Evolutionary conservation across 805 yeast species (phyloP), one percentile per base, ranked within the genome.

Genomic region (Jamesozyma piceae): DNA sequence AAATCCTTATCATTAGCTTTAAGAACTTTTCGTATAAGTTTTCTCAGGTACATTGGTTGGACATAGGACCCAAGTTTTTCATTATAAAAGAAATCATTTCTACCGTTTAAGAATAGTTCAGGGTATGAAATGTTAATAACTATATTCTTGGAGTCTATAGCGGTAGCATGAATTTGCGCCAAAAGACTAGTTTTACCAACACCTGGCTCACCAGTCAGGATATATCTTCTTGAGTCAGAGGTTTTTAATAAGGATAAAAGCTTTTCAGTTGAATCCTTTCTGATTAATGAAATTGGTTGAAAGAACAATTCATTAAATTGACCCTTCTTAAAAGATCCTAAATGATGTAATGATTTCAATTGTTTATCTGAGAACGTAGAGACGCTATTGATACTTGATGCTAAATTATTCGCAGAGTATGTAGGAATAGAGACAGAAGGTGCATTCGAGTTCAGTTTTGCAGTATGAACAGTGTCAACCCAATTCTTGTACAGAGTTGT

Each of bases 1-100:
- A 62, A 33, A 2, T 54, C 61, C 33, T 55, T 57, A 52, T 55
- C 54, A 51, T 81, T 81, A 11, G 72, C 72, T 39, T 64, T 65
- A 37, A 63, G 55, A 30, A 77, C 63, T 57, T 76, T 77, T 47
- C 68, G 66, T 46, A 85, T 57, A 58, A 85, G 71, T 38, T 72
- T 70, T 54, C 77, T 77, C 39, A 82, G 65, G 55, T 69, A 75
- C 90, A 82, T 82, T 45, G 90, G 95, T 64, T 88, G 95, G 39
- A 77, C 82, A 60, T 78, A 82, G 34, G 67, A 51, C 19, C 64
- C 60, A 24, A 73, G 56, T 35, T 64, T 63, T 22, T 66, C 62
- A 60, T 80, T 82, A 48, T 61, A 73, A 46, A 73, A 69, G 55
- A 78, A 84, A 60, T 84, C 94, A 42, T 68, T 72, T 20, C 83